These are phyloP conservation scores for Lasiosphaeriaceae sp. DNA, from an alignment of 495 filamentous ascomycete species.

Conservation along the genomic window DNA sequence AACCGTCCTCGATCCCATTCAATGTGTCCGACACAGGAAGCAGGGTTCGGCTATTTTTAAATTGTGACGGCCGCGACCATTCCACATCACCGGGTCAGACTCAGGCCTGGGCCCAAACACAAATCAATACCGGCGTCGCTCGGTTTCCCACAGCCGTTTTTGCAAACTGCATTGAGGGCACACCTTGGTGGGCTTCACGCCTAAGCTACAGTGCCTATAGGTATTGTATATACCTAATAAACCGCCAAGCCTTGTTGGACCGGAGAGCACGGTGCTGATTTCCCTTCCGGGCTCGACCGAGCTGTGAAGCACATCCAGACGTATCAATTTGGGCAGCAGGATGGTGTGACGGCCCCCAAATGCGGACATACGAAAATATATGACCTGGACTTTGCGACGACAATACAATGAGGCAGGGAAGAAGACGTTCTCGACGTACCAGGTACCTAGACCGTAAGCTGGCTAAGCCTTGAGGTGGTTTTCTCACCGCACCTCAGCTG, in stretches of 20 bases:
- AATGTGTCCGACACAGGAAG: background rate
- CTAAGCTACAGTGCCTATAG: no score
- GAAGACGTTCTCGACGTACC: no score
- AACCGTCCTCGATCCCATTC: background rate
- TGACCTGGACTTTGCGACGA: no score
- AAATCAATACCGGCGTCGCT: no score
- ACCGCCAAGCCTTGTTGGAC: background rate
- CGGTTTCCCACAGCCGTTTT: no score
- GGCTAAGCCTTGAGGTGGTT: no score
- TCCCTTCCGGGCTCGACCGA: constrained; percentile 11
- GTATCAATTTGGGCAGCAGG: constrained; percentile 5
- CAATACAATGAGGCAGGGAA: no score
- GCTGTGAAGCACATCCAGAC: background rate
- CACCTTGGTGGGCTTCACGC: no score
- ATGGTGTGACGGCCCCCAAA: constrained; percentile 6
- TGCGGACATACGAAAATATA: constrained; percentile 1
- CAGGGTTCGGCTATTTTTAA: background rate
- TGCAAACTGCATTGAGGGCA: no score
- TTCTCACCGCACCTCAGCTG: no score
- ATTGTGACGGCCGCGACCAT: background rate
- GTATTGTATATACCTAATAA: no score
- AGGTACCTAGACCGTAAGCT: no score
- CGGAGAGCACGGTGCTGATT: background rate
- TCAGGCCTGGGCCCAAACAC: background rate
- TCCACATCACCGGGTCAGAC: background rate